Evolutionary conservation across 2,329 filamentous ascomycete genomes (phyloP), one percentile per base, ranked within the genome.

Genomic region (Huntiella abstrusa): DNA sequence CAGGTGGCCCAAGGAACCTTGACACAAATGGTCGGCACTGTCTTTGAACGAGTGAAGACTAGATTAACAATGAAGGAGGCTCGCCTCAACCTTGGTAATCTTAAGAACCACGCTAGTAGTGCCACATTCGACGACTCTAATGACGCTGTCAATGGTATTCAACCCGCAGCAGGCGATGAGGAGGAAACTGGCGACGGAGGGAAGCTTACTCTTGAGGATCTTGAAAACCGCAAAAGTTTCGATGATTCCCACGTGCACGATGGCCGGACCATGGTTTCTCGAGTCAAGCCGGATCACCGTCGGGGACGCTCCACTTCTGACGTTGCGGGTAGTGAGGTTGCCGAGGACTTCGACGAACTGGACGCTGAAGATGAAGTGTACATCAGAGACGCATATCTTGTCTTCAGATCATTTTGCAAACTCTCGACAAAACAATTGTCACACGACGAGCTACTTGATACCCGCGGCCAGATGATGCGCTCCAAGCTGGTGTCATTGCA

Each of bases 21-120:
- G 57, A 94, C 88, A 3, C 91, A 98, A 63, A 98, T 98, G 91
- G 85, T 96, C 35, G 87, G 88, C 53, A 96, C 88, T 1, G 91
- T 98, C 3, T 98, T 98, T 56, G 91, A 98, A 62, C 71, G 91
- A 51, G 88, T 98, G 52, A 92, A 91, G 64, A 74, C 75, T 1
- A 73, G 91, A 45, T 65, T 98, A 51, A 80, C 87, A 49, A 77
- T 86, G 67, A 95, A 94, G 61, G 87, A 95, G 58, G 70, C 82
- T 33, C 75, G 85, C 15, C 55, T 81, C 47, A 75, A 71, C 54
- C 59, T 75, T 7, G 59, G 63, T 15, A 70, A 66, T 52, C 60
- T 73, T 22, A 71, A 68, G 54, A 63, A 66, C 45, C 67, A 65
- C 57, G 66, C 66, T 15, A 75, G 69, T 59, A 70, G 69, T 51